Base-by-base conservation (phyloP, 257 asterid species). In the Cynanchum wilfordii region DNA sequence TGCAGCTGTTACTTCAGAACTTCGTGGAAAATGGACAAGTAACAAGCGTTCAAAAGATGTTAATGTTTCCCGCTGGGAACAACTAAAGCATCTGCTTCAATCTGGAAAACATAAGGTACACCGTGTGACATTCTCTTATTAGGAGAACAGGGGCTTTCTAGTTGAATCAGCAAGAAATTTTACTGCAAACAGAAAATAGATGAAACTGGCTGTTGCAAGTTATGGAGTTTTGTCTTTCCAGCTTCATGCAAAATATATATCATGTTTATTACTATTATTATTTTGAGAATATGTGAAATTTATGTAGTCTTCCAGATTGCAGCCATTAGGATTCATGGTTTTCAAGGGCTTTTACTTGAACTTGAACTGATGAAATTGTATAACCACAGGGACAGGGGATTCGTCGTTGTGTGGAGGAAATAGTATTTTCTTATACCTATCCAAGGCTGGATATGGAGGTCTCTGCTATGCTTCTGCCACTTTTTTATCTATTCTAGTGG, bases 381-480 rank as follows among this genome's bases (percentile, higher is more conserved):
- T 47, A 70, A 33, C 77, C 78, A 80, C 86, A 88, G 96, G 84
- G 66, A 54, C 90, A 75, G 42, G 89, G 90, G 74, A 78, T 87
- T 55, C 99, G 93, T 63, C 84, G 89, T 75, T 87, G 96, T 38
- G 87, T 91, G 50, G 92, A 91, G 82, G 98, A 94, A 87, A 89
- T 94, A 71, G 90, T 88, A 52, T 89, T 94, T 79, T 58, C 92
- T 59, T 92, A 84, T 75, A 91, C 96, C 80, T 94, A 91, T 81
- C 98, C 98, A 40, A 86, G 98, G 77, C 89, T 94, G 80, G 99
- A 94, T 85, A 78, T 84, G 92, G 98, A 90, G 95, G 99, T 94
- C 73, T 58, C 81, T 75, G 51, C 44, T 71, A 65, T 66, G 38
- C 66, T n/a, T 27, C 25, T 10, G 42, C 51, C 60, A 54, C 60